These are phyloP conservation scores for Casuarina glauca DNA, from an alignment of 306 rosid species.

Conservation along the genomic window DNA sequence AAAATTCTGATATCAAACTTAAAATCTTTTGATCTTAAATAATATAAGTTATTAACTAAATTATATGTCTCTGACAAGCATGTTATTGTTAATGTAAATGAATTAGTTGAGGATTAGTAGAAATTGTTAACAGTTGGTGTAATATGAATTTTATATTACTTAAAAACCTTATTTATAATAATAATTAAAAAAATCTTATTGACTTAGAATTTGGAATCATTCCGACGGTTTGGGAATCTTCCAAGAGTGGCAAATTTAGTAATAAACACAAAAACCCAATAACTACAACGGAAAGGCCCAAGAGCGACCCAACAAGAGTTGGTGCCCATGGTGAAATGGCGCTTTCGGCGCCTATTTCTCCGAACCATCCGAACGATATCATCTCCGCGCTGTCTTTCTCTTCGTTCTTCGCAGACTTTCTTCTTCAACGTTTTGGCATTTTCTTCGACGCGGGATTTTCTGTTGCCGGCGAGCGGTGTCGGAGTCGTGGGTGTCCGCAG, in stretches of 20 bases:
- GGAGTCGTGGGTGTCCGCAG: conserved; percentile 18
- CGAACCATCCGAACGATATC: conserved; percentile 23
- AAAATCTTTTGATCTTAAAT: too few relatives aligned
- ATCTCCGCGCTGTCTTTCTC: conserved; percentile 21
- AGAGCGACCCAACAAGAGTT: conserved; percentile 8
- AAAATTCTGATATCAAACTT: too few relatives aligned
- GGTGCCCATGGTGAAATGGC: conserved; percentile 44
- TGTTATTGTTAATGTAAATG: too few relatives aligned
- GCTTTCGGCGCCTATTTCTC: conserved; percentile 48
- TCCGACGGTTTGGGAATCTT: too few relatives aligned
- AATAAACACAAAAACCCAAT: background rate
- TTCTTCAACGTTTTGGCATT: conserved; percentile 11
- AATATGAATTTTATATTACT: too few relatives aligned
- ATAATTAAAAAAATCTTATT: too few relatives aligned
- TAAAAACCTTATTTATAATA: too few relatives aligned
- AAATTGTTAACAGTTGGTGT: too few relatives aligned
- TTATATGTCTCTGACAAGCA: too few relatives aligned
- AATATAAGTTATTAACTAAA: too few relatives aligned
- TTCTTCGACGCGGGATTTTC: conserved; percentile 8
- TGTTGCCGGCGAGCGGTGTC: conserved; percentile 29
- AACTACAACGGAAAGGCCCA: background rate
- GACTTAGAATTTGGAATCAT: background rate
- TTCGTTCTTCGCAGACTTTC: conserved; percentile 3
- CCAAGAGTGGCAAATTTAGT: background rate
- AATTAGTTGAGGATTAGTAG: too few relatives aligned